Evolutionary conservation across 345 rosid species (phyloP).

Genomic region (Combretum micranthum): DNA sequence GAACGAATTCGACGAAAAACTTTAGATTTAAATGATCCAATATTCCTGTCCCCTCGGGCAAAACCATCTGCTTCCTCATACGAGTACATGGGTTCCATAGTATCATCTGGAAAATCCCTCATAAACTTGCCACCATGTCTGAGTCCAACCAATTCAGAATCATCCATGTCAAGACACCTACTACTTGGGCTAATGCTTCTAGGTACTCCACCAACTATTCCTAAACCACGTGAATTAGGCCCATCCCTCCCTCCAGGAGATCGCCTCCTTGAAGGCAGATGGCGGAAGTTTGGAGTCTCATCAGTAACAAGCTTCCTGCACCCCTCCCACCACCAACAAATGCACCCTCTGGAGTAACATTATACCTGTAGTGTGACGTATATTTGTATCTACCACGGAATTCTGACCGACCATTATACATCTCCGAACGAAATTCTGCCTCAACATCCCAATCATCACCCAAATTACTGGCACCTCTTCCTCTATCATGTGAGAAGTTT

Average conservation of each 20-base stretch:
- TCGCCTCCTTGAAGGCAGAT: conserved; percentile 40
- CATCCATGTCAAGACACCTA: conserved; percentile 40
- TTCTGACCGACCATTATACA: conserved; percentile 28
- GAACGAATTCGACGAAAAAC: conserved; percentile 43
- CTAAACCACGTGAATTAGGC: conserved; percentile 30
- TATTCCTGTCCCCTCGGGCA: conserved; percentile 46
- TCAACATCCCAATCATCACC: conserved; percentile 44
- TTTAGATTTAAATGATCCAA: conserved; percentile 39
- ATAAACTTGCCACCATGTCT: conserved; percentile 51
- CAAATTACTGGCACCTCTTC: conserved; percentile 44
- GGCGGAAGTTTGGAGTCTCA: conserved; percentile 30
- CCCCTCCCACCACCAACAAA: conserved; percentile 48
- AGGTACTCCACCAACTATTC: conserved; percentile 42
- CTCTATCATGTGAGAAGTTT: conserved; percentile 48
- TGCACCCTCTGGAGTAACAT: conserved; percentile 36
- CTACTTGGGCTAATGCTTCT: conserved; percentile 35
- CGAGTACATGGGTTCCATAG: conserved; percentile 37
- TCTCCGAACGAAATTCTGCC: conserved; percentile 32
- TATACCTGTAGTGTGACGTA: conserved; percentile 41
- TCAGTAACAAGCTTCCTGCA: conserved; percentile 47
- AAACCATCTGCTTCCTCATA: conserved; percentile 54
- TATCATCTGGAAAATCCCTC: conserved; percentile 44
- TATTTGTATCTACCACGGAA: conserved; percentile 30
- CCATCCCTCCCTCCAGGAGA: conserved; percentile 45
- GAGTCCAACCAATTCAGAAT: conserved; percentile 44